Evolutionary conservation across 2,329 filamentous ascomycete genomes (phyloP).

Genomic region (Beauveria varroae): DNA sequence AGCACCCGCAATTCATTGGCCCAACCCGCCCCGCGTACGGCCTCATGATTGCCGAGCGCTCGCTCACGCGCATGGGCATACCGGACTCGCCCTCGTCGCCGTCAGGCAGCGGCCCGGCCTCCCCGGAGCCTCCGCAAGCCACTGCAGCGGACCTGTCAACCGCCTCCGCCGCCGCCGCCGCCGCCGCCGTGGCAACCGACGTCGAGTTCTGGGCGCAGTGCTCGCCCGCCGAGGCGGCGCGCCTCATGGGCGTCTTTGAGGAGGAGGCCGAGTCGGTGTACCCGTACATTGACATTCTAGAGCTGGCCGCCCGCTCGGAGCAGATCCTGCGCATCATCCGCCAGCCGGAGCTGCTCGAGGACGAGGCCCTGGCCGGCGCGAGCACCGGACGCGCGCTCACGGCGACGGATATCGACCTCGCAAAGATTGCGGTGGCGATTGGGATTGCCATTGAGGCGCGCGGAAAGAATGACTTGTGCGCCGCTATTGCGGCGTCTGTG

Average conservation of each 20-base stretch:
- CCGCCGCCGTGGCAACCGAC: conserved; percentile 11
- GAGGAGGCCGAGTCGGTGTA: conserved; percentile 33
- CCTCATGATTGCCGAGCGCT: conserved; percentile 27
- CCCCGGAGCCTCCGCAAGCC: conserved; percentile 15
- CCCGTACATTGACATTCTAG: conserved; percentile 24
- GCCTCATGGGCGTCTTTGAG: conserved; percentile 29
- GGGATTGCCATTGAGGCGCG: conserved; percentile 25
- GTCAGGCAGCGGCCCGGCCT: not conserved
- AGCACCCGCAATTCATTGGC: conserved; percentile 29
- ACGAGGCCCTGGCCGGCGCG: not conserved
- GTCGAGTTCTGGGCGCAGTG: conserved; percentile 19
- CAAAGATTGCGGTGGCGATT: conserved; percentile 27
- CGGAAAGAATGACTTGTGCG: conserved; percentile 22
- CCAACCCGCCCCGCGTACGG: conserved; percentile 28
- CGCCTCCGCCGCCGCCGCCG: conserved; percentile 11
- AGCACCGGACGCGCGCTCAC: not conserved
- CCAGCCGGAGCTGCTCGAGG: conserved; percentile 1
- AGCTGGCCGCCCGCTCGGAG: conserved; percentile 19
- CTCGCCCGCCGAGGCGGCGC: conserved; percentile 19
- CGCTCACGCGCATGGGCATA: conserved; percentile 29
- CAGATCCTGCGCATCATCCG: conserved; percentile 22
- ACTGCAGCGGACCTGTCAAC: conserved; percentile 14
- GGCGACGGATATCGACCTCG: conserved; percentile 25
- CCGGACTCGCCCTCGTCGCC: conserved; percentile 13
- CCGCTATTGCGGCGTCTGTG: conserved; percentile 22